Conservation (phyloP, 106 monocot genomes). For the Dendrobium huoshanense region DNA sequence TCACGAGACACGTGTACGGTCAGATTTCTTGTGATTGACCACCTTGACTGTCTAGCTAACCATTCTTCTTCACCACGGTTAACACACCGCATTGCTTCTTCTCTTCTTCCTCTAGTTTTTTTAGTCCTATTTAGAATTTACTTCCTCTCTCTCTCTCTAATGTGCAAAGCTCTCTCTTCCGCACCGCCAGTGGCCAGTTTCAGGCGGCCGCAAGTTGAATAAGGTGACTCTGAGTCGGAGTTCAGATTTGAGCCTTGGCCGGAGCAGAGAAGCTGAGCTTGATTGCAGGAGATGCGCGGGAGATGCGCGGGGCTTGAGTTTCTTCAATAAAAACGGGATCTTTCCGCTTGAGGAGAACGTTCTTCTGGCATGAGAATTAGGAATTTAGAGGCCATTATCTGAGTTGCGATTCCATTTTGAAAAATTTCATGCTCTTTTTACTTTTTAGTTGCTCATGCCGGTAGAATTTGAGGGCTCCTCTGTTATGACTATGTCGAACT, state of each 20-base stretch:
- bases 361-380: background rate
- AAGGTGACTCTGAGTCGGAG: background rate
- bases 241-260: background rate
- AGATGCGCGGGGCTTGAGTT: background rate
- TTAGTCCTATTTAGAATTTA: background rate
- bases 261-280: too few species aligned
- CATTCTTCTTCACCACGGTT: background rate
- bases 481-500: constrained; percentile 35
- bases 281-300: background rate
- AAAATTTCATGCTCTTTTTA: background rate
- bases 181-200: background rate
- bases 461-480: constrained; percentile 25
- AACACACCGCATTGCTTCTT: background rate
- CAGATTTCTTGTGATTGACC: background rate
- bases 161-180: background rate
- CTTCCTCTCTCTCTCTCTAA: background rate
- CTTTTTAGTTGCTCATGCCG: constrained; percentile 10
- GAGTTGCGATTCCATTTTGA: background rate
- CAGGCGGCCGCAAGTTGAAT: background rate
- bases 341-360: background rate
- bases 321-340: background rate
- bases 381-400: background rate
- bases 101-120: background rate
- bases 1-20: constrained; percentile 1
- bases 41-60: too few species aligned